Conservation (phyloP, 2,329 filamentous ascomycete species). For the Trichoderma koningii region DNA sequence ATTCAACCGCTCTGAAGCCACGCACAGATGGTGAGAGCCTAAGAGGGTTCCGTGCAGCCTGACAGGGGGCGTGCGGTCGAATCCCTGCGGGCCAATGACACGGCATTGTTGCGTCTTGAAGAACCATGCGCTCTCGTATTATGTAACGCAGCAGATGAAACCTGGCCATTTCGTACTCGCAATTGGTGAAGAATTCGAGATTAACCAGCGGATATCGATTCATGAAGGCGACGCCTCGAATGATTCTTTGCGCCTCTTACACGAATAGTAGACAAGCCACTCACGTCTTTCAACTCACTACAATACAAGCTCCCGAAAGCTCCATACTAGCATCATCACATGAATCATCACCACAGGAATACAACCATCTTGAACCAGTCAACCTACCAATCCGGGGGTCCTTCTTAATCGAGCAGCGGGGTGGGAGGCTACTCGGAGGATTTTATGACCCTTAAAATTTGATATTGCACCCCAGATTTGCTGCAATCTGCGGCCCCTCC, state of each 20-base stretch:
- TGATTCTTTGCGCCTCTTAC: background rate
- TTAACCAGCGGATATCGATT: background rate
- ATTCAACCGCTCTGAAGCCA: background rate
- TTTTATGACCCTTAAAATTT: constrained; percentile 6
- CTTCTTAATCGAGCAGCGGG: background rate
- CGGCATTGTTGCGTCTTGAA: background rate
- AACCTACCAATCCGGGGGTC: background rate
- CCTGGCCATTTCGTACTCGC: constrained; percentile 20
- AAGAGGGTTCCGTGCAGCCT: background rate
- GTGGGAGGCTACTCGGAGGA: background rate
- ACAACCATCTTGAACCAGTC: background rate
- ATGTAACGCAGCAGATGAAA: background rate
- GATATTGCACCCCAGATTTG: constrained; percentile 1
- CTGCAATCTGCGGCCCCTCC: background rate
- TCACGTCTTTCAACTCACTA: background rate
- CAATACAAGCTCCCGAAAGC: background rate
- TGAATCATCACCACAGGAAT: too few species aligned
- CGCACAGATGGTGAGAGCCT: background rate
- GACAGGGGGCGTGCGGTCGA: background rate
- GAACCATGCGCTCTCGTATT: background rate
- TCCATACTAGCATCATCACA: background rate
- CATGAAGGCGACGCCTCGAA: background rate
- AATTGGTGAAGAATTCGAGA: background rate
- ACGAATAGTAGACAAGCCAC: background rate
- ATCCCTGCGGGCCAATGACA: background rate